phyloP scores from a whole-genome alignment of 2,329 filamentous ascomycete genomes.

The Cladosporium sp. region DNA sequence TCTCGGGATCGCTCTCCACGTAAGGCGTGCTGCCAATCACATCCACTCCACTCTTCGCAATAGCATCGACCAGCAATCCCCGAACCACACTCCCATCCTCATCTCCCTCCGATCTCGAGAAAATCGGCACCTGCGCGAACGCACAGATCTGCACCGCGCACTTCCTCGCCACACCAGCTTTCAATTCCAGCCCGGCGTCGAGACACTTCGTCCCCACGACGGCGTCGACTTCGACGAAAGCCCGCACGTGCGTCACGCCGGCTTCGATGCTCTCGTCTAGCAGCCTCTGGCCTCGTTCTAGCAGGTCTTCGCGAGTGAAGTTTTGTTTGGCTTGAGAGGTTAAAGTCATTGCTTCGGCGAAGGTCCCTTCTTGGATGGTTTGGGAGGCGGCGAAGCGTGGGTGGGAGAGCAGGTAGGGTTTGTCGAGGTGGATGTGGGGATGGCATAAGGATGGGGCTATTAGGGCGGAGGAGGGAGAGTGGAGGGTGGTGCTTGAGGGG shows the following conservation, averaged over 20 bases:
- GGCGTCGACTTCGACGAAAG: slow-evolving; percentile 71
- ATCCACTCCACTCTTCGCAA: slow-evolving; percentile 50
- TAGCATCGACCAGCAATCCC: slow-evolving; percentile 51
- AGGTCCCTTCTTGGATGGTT: slow-evolving; percentile 59
- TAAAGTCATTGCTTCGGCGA: slow-evolving; percentile 64
- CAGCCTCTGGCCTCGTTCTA: slow-evolving; percentile 64
- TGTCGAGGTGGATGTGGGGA: slow-evolving; percentile 73
- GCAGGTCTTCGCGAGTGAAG: slow-evolving; percentile 65
- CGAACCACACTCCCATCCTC: slow-evolving; percentile 32
- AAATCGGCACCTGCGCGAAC: slow-evolving; percentile 71
- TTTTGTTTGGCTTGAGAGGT: slow-evolving; percentile 63
- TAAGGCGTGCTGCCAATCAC: slow-evolving; percentile 71
- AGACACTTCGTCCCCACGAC: slow-evolving; percentile 61
- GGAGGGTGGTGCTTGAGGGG: not conserved
- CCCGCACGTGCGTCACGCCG: slow-evolving; percentile 69
- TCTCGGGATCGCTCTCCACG: slow-evolving; percentile 58
- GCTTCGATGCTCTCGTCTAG: slow-evolving; percentile 65
- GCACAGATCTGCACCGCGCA: slow-evolving; percentile 68
- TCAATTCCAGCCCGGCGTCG: slow-evolving; percentile 59
- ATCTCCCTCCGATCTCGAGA: slow-evolving; percentile 50
- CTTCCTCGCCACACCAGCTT: slow-evolving; percentile 51
- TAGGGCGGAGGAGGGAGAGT: slow-evolving; percentile 35
- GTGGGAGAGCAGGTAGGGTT: slow-evolving; percentile 62
- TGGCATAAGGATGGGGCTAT: slow-evolving; percentile 65
- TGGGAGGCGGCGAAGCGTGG: slow-evolving; percentile 62